These are phyloP conservation scores for Lolium rigidum DNA, from an alignment of 176 grass and related monocot genomes.

Conservation along the genomic window DNA sequence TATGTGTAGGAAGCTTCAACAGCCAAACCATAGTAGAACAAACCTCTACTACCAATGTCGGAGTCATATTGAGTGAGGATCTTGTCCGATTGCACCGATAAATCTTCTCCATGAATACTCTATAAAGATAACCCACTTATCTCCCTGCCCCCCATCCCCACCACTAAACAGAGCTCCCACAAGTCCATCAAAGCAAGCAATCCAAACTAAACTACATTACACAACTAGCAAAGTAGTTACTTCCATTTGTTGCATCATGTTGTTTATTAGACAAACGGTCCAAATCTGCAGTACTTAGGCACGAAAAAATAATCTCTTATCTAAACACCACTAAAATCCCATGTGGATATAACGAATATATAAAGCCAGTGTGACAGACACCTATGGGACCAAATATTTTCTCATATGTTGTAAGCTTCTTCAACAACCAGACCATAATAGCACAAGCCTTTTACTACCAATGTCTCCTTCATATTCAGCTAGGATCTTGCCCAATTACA, in stretches of 20 bases:
- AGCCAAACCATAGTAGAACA: neutral
- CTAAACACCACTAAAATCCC: neutral
- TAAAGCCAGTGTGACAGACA: neutral
- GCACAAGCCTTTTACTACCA: neutral
- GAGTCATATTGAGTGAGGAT: conserved; percentile 26
- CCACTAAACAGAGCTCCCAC: neutral
- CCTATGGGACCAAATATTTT: neutral
- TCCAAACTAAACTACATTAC: conserved; percentile 10
- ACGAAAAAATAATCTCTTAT: neutral
- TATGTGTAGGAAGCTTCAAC: neutral
- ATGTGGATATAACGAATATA: neutral
- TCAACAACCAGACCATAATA: conserved; percentile 6
- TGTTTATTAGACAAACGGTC: conserved; percentile 1
- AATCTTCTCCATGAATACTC: neutral
- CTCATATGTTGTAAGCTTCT: neutral
- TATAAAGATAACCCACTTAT: neutral
- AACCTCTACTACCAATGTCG: neutral
- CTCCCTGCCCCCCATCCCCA: neutral
- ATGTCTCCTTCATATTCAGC: conserved; percentile 11
- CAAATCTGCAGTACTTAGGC: neutral
- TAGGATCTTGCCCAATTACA: conserved; percentile 9
- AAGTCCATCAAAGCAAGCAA: neutral
- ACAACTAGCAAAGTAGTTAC: neutral
- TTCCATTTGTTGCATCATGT: neutral
- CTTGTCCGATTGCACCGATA: neutral